Evolutionary conservation across 208 protist species (phyloP).

Genomic region (Leishmania turanica): DNA sequence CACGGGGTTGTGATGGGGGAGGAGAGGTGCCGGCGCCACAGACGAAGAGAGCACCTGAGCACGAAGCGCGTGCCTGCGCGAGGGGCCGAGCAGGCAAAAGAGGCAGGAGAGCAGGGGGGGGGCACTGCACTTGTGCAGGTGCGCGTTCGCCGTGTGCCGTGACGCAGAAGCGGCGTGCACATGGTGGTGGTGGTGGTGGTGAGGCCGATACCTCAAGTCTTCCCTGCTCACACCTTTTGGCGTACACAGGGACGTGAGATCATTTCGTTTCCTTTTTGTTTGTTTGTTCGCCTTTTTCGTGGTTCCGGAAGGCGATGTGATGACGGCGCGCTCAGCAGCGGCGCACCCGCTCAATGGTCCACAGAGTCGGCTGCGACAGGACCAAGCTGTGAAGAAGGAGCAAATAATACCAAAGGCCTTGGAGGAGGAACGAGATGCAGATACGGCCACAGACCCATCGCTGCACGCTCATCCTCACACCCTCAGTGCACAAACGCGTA

Average conservation of each 20-base stretch:
- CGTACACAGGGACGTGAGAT: background rate
- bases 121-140: background rate
- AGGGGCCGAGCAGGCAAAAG: background rate
- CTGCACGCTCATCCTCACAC: background rate
- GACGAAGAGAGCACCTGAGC: background rate
- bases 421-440: background rate
- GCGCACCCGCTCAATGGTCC: background rate
- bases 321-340: background rate
- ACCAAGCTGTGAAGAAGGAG: background rate
- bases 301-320: background rate
- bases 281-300: background rate
- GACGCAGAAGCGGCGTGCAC: background rate
- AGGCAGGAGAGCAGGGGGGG: background rate
- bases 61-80: background rate
- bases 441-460: background rate
- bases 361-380: background rate
- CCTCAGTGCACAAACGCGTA: background rate
- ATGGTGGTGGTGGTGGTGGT: background rate
- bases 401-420: background rate
- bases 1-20: too few species aligned
- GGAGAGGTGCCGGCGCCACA: too few species aligned
- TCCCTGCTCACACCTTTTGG: background rate
- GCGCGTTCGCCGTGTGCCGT: background rate
- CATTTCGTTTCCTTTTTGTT: too few species aligned
- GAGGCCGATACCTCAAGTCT: background rate